Evolutionary conservation across 2,329 filamentous ascomycete genomes (phyloP).

Genomic region (Mariannaea elegans): DNA sequence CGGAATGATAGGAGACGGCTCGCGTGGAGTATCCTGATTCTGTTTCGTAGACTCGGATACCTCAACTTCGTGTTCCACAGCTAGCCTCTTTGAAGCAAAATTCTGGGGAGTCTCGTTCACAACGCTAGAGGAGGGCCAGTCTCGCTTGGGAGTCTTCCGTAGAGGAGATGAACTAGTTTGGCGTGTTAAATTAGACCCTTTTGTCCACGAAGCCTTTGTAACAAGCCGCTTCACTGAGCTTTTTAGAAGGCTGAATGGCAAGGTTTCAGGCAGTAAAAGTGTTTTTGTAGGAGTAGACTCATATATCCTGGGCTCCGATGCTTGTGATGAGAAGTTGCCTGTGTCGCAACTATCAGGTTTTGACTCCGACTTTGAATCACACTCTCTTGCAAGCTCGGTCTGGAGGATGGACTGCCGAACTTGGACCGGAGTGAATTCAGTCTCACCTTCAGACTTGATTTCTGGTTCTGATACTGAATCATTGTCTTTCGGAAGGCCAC

Average conservation of each 20-base stretch:
- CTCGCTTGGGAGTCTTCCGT: neutral
- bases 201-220: conserved; percentile 38
- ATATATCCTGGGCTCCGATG: neutral
- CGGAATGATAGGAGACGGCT: neutral
- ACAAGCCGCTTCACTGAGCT: conserved; percentile 35
- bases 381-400: neutral
- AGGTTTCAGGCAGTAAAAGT: neutral
- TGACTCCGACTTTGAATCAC: neutral
- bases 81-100: neutral
- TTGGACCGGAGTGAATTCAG: neutral
- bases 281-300: neutral
- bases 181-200: conserved; percentile 22
- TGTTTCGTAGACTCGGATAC: neutral
- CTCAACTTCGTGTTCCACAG: neutral
- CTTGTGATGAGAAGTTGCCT: neutral
- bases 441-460: neutral
- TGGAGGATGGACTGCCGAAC: neutral
- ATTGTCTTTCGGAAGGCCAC: neutral
- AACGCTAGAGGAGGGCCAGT: neutral
- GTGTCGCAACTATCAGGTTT: neutral
- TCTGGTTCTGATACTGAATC: neutral
- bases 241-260: conserved; percentile 28
- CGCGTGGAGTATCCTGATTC: neutral
- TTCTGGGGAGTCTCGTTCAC: neutral
- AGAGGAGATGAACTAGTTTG: conserved; percentile 7